Evolutionary conservation across 2,329 filamentous ascomycete genomes (phyloP).

Genomic region (Ophiostoma australiae): DNA sequence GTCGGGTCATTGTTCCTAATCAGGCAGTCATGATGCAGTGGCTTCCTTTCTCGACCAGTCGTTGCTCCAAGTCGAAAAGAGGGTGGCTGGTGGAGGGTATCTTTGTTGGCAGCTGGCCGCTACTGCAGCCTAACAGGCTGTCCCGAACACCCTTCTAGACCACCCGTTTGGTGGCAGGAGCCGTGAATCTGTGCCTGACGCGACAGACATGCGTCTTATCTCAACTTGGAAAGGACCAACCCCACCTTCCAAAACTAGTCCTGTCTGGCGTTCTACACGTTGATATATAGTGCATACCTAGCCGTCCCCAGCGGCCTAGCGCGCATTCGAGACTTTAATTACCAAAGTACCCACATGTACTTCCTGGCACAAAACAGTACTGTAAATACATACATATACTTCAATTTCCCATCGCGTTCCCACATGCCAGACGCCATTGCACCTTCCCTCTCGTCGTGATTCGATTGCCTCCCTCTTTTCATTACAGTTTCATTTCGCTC

Average conservation of each 20-base stretch:
- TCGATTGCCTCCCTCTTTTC: slow-evolving; percentile 3
- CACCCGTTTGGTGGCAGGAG: slow-evolving; percentile 7
- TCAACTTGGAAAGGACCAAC: not conserved
- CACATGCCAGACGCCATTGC: slow-evolving; percentile 15
- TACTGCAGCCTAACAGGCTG: not conserved
- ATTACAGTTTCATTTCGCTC: not conserved
- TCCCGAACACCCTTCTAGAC: slow-evolving; percentile 10
- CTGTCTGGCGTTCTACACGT: not conserved
- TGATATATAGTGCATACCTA: not conserved
- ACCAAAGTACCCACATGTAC: not conserved
- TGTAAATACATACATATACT: not conserved
- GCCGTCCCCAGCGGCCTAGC: slow-evolving; percentile 14
- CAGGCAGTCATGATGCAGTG: not conserved
- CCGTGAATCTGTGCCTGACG: slow-evolving; percentile 11
- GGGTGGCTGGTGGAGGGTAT: slow-evolving; percentile 19
- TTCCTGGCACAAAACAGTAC: not conserved
- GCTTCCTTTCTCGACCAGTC: not conserved
- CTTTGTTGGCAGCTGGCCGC: slow-evolving; percentile 9
- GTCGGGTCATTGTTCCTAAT: not conserved
- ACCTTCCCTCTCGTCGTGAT: slow-evolving; percentile 4
- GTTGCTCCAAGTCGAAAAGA: not conserved
- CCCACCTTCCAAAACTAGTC: slow-evolving; percentile 2
- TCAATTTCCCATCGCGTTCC: slow-evolving; percentile 19
- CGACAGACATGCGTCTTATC: not conserved
- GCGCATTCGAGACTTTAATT: slow-evolving; percentile 21